Evolutionary conservation across 169 alveolate species (phyloP), one percentile per base, ranked within the genome.

Genomic region (Eimeria nieschulzi): DNA sequence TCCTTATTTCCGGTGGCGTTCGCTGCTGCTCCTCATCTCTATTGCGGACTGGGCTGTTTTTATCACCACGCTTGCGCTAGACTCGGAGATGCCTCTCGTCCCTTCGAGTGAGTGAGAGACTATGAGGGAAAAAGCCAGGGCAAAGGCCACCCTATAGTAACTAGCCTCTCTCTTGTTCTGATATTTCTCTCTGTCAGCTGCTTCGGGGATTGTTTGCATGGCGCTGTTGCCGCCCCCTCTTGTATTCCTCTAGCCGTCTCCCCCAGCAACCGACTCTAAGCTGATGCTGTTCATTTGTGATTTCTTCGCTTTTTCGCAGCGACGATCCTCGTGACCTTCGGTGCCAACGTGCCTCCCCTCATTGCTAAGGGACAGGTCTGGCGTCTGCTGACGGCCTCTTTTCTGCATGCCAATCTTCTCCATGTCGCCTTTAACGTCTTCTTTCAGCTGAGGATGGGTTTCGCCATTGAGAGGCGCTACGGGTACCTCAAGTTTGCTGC

Each of bases 381-480:
- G 95, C 91, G 98, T 70, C 87, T 96, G 71, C 87, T 96, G n/a
- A 87, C 95, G 23, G 96, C 97, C 56, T 85, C 95, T 54, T 95
- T 96, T 64, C 82, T 96, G 72, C 98, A 96, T 85, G 97, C 98
- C 39, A 95, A 94, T 64, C 85, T 95, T 51, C 93, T 96, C 91
- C 98, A 96, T 83, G 92, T 95, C n/a, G 92, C 96, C 87, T 96
- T 96, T 90, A 96, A 96, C 87, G 93, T 96, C 56, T 94, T 96
- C 83, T 96, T 96, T 82, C 98, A 96, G 79, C 59, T 95, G 83
- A 93, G 97, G 82, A 94, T 96, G 94, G 96, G 97, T 33, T 92
- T 96, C 86, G 94, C 96, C 51, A 91, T 96, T 82, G 98, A 96
- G 90, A 71, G 94, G 26, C 94, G 94, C 70, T 96, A 96, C 93